Evolutionary conservation across 306 rosid genomes (phyloP), one percentile per base, ranked within the genome.

Genomic region (Arachis stenosperma): DNA sequence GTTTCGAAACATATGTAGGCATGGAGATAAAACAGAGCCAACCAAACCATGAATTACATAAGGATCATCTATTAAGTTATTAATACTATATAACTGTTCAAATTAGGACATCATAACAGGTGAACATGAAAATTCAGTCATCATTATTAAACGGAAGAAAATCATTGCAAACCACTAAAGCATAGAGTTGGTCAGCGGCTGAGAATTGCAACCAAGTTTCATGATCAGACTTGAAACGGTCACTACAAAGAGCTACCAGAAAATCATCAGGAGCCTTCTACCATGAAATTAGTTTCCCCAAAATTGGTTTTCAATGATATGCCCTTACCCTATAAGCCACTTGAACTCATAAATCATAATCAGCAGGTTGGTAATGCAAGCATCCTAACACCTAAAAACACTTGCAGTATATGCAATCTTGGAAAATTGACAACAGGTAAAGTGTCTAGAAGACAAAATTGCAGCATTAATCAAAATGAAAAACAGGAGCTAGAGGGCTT

Each of bases 401-500:
- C 15, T 11, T 11, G 55, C n/a, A 50, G 17, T 50, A 11, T 36
- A 61, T 65, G 59, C 53, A 70, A 53, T 70, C 8, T 8, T 41
- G 37, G 15, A 30, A 74, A 53, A 67, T 55, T 22, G 22, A 73
- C 42, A 37, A 58, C 5, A 76, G 52, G 48, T 57, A 40, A 69
- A 71, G 53, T 69, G 73, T 42, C 41, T 10, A 70, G 46, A 51
- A 67, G 6, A 66, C 71, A 76, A 47, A 47, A 71, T 9, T 64
- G 63, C 48, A 71, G 22, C 69, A 61, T n/a, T 73, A 50, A 11
- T 39, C 70, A 42, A 27, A 61, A 67, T 17, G 39, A 67, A 48
- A 69, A 74, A 59, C 59, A 70, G 42, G 48, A 65, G 71, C 56
- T 44, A 17, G 57, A 64, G 40, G 61, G 83, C 96, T 85, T 86